These are phyloP conservation scores for Hansenula anomala DNA, from an alignment of 1,139 yeast genomes.

Conservation along the genomic window DNA sequence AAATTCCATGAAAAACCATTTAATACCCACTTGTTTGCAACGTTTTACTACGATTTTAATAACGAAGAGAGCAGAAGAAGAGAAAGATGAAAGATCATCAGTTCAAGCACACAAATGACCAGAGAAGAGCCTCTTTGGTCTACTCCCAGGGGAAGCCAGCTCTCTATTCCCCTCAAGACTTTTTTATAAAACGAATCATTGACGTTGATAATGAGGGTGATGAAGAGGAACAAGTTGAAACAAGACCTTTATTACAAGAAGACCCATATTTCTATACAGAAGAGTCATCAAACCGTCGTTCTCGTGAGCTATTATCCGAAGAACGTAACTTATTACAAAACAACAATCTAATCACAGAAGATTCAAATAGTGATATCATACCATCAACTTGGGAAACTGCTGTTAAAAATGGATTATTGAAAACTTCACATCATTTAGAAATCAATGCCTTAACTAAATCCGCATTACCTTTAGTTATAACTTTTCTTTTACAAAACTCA, in stretches of 20 bases:
- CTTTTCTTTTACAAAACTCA: slow-evolving; percentile 46
- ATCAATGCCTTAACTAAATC: slow-evolving; percentile 19
- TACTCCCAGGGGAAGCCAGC: slow-evolving; percentile 19
- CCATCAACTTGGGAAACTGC: slow-evolving; percentile 21
- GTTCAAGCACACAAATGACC: slow-evolving; percentile 19
- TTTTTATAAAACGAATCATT: neutral
- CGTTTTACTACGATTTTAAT: too few relatives aligned
- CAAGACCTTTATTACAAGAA: too few relatives aligned
- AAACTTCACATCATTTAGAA: slow-evolving; percentile 16
- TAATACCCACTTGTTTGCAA: too few relatives aligned
- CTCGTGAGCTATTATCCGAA: slow-evolving; percentile 12
- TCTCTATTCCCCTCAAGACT: slow-evolving; percentile 12
- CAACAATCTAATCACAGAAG: slow-evolving; percentile 12
- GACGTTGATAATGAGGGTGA: too few relatives aligned
- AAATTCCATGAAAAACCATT: too few relatives aligned
- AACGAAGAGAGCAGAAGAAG: neutral
- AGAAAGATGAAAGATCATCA: slow-evolving; percentile 9
- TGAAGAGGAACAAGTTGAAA: neutral
- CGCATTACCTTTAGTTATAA: slow-evolving; percentile 41
- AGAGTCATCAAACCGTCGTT: neutral
- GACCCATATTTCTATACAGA: too few relatives aligned
- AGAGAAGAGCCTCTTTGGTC: slow-evolving; percentile 20
- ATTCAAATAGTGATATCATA: slow-evolving; percentile 8
- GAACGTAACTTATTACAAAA: slow-evolving; percentile 17
- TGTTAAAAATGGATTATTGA: slow-evolving; percentile 15